Base-by-base conservation (phyloP, 1,139 yeast species). In the Yamadazyma kanchanaburiensis region DNA sequence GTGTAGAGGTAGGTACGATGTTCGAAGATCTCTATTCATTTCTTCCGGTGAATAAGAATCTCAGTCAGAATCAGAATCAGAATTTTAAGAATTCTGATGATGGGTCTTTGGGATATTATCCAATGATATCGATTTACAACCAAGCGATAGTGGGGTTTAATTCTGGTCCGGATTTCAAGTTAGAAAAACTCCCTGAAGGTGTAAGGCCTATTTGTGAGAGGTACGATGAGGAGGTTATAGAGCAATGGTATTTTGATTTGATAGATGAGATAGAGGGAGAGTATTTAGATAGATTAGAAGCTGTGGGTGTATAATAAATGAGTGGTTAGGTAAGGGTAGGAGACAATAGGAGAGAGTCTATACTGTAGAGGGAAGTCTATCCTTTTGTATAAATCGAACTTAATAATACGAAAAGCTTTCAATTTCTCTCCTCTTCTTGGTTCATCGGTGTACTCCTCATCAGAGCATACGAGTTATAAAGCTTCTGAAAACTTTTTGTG, bases 31-130 rank as follows among this genome's bases (percentile, higher is more conserved):
- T 91, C 24, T 78, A 76, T 42, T 84, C 89, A 12, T 91, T 88
- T 48, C 57, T 84, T 36, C 96, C 97, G 2, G 21, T 34, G 3
- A 28, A 33, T 2, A 53, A 59, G 4, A 55, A 58, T 27, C 39
- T 53, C 24, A 63, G 55, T 20, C 78, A 71, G 40, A 67, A 62
- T 52, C 74, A 60, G 42, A 64, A 74, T 28, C 58, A 70, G n/a
- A 60, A 59, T 21, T 74, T 69, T 45, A 60, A 63, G 39, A 64
- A 58, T 55, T 71, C 57, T 39, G 89, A 91, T 51, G 96, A 91
- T 51, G 95, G 95, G 1, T 65, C 77, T 27, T 58, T 88, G 32
- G 98, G 97, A 0, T 91, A 94, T 53, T 91, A 79, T 55, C 98
- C 98, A 1, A 86, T 89, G 60, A 66, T 87, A 20, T 84, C 95